phyloP scores from a whole-genome alignment of 179 eudicot species.

The Vitellaria paradoxa region DNA sequence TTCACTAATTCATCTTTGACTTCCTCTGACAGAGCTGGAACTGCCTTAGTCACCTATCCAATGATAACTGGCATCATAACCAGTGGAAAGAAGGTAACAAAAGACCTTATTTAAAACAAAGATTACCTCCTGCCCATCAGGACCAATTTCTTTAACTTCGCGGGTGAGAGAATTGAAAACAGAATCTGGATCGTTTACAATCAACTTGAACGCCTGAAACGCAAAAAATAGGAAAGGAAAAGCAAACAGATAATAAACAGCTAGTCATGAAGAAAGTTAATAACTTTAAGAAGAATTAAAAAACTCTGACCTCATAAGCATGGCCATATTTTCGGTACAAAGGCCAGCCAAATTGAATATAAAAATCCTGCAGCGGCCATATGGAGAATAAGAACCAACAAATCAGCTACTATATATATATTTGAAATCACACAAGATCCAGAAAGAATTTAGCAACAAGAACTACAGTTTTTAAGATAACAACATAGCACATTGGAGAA shows the following conservation, averaged over 20 bases:
- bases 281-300: not conserved
- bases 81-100: not conserved
- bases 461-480: no score
- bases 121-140: constrained; percentile 89
- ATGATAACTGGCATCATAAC: not conserved
- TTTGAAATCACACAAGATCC: no score
- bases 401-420: no score
- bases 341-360: constrained; percentile 91
- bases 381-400: no score
- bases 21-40: constrained; percentile 73
- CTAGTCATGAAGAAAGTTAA: not conserved
- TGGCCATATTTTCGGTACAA: constrained; percentile 88
- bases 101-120: not conserved
- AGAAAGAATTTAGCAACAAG: no score
- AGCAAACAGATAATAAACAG: not conserved
- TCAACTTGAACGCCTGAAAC: constrained; percentile 71
- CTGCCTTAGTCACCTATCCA: constrained; percentile 57
- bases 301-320: constrained; percentile 76
- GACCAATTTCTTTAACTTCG: constrained; percentile 79
- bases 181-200: constrained; percentile 89
- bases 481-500: no score
- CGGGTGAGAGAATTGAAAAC: constrained; percentile 76
- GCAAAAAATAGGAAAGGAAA: not conserved
- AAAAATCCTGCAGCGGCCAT: constrained; percentile 53
- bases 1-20: constrained; percentile 65